Conservation (phyloP, 352 stramenopile genomes). For the Achlya hypogyna region DNA sequence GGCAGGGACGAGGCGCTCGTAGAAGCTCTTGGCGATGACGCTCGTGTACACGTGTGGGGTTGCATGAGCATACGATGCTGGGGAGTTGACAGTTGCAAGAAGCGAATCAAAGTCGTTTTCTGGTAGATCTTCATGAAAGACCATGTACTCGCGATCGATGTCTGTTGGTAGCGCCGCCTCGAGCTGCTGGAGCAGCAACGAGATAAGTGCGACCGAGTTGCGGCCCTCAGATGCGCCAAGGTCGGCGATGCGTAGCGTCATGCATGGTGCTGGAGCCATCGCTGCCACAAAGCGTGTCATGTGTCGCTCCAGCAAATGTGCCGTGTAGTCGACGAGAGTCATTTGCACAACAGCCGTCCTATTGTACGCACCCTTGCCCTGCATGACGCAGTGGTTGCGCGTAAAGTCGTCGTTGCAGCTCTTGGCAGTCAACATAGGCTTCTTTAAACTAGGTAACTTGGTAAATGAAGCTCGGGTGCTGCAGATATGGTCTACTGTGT, state of each 20-base stretch:
- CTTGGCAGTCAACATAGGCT: no score
- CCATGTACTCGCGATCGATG: not conserved
- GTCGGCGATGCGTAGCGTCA: not conserved
- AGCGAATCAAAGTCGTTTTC: not conserved
- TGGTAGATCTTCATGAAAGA: not conserved
- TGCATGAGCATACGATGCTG: not conserved
- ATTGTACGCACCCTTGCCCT: slow-evolving; percentile 16
- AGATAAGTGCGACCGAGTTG: not conserved
- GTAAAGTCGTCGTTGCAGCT: no score
- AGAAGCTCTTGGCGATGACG: slow-evolving; percentile 1
- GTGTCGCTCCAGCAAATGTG: not conserved
- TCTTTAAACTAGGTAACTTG: no score
- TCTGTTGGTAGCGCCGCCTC: not conserved
- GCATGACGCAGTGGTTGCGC: not conserved
- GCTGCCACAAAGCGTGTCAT: not conserved
- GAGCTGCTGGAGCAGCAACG: not conserved
- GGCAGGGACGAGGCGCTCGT: not conserved
- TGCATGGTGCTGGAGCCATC: not conserved
- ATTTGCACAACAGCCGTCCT: not conserved
- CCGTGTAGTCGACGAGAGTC: not conserved
- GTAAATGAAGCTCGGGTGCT: no score
- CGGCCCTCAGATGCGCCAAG: not conserved
- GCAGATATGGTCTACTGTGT: no score
- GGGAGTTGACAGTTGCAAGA: not conserved
- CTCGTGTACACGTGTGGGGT: not conserved